These are phyloP conservation scores for Ceraceosorus guamensis DNA, from an alignment of 1,284 basidiomycete species.

Conservation along the genomic window DNA sequence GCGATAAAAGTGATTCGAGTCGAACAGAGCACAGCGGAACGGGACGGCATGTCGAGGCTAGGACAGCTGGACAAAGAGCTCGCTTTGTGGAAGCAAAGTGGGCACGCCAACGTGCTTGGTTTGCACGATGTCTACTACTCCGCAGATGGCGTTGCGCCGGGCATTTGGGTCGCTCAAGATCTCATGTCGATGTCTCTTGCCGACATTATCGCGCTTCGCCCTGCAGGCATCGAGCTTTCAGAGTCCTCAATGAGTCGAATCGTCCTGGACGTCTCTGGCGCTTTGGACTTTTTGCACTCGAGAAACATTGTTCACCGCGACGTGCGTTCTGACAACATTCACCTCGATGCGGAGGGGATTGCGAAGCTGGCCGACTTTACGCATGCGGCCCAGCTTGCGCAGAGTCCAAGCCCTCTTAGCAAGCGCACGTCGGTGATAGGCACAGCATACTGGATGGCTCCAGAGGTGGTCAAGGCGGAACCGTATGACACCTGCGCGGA, in stretches of 20 bases:
- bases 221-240: slow-evolving; percentile 15
- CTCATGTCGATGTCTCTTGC: slow-evolving; percentile 29
- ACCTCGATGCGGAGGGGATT: slow-evolving; percentile 23
- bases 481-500: slow-evolving; percentile 29
- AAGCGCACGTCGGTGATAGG: slow-evolving; percentile 25
- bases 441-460: slow-evolving; percentile 43
- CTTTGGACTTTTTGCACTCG: slow-evolving; percentile 27
- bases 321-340: slow-evolving; percentile 32
- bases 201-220: slow-evolving; percentile 27
- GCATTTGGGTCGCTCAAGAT: slow-evolving; percentile 37
- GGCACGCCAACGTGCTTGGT: slow-evolving; percentile 24
- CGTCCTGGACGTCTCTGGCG: slow-evolving; percentile 23
- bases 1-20: slow-evolving; percentile 31
- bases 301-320: slow-evolving; percentile 30
- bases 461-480: slow-evolving; percentile 36
- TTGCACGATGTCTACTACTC: slow-evolving; percentile 23
- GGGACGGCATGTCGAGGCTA: slow-evolving; percentile 13
- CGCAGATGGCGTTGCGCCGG: slow-evolving; percentile 6
- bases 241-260: slow-evolving; percentile 31
- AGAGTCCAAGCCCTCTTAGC: not conserved
- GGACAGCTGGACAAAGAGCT: slow-evolving; percentile 26
- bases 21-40: slow-evolving; percentile 14
- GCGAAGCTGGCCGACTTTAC: slow-evolving; percentile 38
- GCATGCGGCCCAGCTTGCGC: slow-evolving; percentile 24
- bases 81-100: slow-evolving; percentile 22